Evolutionary conservation across 1,284 basidiomycete genomes (phyloP), one percentile per base, ranked within the genome.

Genomic region (Bjerkandera adusta): DNA sequence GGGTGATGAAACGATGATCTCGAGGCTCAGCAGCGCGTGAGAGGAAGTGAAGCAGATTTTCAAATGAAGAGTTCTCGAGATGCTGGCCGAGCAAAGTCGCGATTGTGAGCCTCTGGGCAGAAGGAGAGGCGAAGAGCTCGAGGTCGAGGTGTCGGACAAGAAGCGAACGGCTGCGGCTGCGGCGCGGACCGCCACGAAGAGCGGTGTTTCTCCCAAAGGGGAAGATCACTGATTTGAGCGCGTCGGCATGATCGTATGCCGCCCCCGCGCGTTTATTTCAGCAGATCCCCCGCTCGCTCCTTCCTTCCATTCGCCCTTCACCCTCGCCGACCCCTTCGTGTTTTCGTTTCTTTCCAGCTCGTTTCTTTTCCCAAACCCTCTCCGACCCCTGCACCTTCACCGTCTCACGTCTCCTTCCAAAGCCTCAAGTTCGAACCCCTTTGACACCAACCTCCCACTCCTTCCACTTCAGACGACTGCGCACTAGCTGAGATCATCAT

Each of bases 201-300:
- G 36, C 36, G 22, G n/a, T 15, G 15, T 6, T 11, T 22, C 21
- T 7, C 30, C 41, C 5, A n/a, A 25, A 24, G 25, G 10, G 41
- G 41, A 13, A 43, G 18, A 34, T 43, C 22, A 5, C 6, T 34
- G 41, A 43, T 43, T 16, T 34, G 30, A 26, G 24, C 16, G 22
- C 36, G 3, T 11, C 8, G n/a, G 5, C 7, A 25, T n/a, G 36
- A 21, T 22, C 22, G 12, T 10, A 21, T 25, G 36, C n/a, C n/a
- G n/a, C 5, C 7, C 27, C 30, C 20, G 29, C 39, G 39, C 39
- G 39, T 27, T 29, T 41, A 30, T 41, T 30, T 41, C 26, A 41
- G 18, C 16, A 12, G n/a, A 11, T 41, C 12, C 39, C 27, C 27
- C n/a, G 27, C n/a, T 30, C 27, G 8, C 27, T n/a, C n/a, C 27